Conservation (phyloP, 2,329 filamentous ascomycete species). For the Sarocladium strictum region DNA sequence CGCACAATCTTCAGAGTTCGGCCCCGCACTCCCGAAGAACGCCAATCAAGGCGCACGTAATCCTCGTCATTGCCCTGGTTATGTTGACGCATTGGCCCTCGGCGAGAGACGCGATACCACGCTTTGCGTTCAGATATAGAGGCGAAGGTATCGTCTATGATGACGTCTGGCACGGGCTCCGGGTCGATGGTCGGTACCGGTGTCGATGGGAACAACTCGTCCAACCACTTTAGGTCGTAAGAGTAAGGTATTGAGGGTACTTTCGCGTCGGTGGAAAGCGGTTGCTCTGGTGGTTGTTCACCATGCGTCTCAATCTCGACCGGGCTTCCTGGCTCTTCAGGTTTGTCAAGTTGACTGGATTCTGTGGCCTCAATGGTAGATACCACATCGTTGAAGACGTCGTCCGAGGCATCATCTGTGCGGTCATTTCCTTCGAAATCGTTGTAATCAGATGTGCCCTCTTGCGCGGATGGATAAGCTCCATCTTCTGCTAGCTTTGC, state of each 20-base stretch:
- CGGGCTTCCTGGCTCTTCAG: background rate
- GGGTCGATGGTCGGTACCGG: slow-evolving; percentile 20
- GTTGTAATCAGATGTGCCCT: background rate
- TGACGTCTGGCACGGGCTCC: slow-evolving; percentile 35
- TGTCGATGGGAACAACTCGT: slow-evolving; percentile 25
- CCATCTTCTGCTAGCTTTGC: background rate
- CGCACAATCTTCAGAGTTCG: slow-evolving; percentile 54
- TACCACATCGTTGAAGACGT: too few species aligned
- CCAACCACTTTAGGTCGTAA: slow-evolving; percentile 28
- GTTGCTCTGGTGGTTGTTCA: background rate
- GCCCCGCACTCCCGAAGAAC: slow-evolving; percentile 43
- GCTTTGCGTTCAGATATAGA: slow-evolving; percentile 52
- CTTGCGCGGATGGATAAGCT: background rate
- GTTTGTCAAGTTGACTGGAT: background rate
- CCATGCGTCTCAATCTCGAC: background rate
- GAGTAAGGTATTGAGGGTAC: slow-evolving; percentile 16
- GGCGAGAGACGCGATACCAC: slow-evolving; percentile 60
- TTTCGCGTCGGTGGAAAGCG: background rate
- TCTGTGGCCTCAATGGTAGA: too few species aligned
- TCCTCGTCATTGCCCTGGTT: slow-evolving; percentile 47
- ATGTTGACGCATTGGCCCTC: slow-evolving; percentile 52
- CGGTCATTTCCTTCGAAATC: background rate
- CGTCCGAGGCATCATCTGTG: background rate
- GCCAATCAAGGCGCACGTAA: slow-evolving; percentile 55
- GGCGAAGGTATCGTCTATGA: slow-evolving; percentile 47